Evolutionary conservation across 108 stramenopile species (phyloP).

Genomic region (Thalassiosira profunda): DNA sequence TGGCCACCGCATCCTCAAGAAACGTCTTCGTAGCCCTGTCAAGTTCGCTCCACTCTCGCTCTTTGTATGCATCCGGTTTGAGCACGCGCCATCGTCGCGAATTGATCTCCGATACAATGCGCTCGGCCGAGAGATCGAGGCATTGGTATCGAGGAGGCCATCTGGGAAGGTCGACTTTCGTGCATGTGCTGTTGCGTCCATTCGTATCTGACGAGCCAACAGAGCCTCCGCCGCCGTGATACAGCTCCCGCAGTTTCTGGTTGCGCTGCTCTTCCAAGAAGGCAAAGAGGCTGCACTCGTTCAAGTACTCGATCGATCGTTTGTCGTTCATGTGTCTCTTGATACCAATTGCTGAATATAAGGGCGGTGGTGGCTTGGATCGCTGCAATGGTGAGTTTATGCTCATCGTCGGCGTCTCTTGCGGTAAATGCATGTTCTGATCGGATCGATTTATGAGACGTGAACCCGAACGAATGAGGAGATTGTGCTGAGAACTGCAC

Average conservation of each 20-base stretch:
- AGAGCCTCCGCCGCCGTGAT: background rate
- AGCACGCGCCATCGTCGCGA: background rate
- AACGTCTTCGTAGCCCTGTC: conserved; percentile 12
- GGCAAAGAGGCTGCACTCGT: conserved; percentile 20
- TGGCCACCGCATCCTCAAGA: conserved; percentile 4
- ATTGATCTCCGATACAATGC: background rate
- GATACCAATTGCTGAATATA: no score
- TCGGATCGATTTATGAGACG: no score
- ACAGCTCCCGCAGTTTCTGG: conserved; percentile 22
- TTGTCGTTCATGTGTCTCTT: no score
- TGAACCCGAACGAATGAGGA: no score
- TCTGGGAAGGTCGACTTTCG: background rate
- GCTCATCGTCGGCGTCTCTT: no score
- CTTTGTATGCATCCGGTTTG: background rate
- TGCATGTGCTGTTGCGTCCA: background rate
- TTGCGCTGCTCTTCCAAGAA: conserved; percentile 24
- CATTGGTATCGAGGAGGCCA: conserved; percentile 30
- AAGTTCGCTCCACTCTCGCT: conserved; percentile 4
- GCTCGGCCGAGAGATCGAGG: conserved; percentile 5
- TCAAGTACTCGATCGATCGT: no score
- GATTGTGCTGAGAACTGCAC: no score
- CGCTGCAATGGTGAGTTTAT: no score
- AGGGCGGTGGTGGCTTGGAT: no score
- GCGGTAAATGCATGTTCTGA: no score
- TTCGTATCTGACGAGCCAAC: background rate